Percentiles rank a stretch among this genome's conserved stretches.
phyloP scores from a whole-genome alignment of 768 basidiomycete genomes.

The Calvatia gigantea region DNA sequence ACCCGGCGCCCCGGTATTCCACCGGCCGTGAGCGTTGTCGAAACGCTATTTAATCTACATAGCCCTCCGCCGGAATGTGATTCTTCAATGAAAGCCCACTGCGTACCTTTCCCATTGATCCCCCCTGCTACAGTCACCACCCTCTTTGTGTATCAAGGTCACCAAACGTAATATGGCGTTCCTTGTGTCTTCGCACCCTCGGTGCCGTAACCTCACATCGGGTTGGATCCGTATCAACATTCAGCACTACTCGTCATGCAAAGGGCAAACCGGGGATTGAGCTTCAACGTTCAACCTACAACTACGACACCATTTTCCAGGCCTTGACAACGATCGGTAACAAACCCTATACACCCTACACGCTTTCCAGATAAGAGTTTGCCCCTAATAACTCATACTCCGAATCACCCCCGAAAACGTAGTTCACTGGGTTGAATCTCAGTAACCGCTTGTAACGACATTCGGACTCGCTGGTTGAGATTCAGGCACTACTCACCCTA shows the following conservation, averaged over 20 bases:
- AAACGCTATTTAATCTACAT: slow-evolving; percentile 61
- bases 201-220: slow-evolving; percentile 72
- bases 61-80: slow-evolving; percentile 37
- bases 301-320: slow-evolving; percentile 74
- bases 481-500: slow-evolving; percentile 69
- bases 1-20: slow-evolving; percentile 83
- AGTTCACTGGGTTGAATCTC: slow-evolving; percentile 72
- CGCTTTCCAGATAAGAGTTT: not conserved
- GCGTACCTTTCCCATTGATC: slow-evolving; percentile 61
- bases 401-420: slow-evolving; percentile 82
- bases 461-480: slow-evolving; percentile 77
- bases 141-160: slow-evolving; percentile 67
- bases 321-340: slow-evolving; percentile 79
- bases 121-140: slow-evolving; percentile 77
- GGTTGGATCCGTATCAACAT: slow-evolving; percentile 65
- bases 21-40: slow-evolving; percentile 61
- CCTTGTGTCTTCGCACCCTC: slow-evolving; percentile 82
- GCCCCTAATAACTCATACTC: slow-evolving; percentile 47
- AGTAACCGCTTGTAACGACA: slow-evolving; percentile 79
- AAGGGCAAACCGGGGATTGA: slow-evolving; percentile 19
- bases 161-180: slow-evolving; percentile 70
- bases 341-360: slow-evolving; percentile 55
- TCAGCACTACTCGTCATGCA: slow-evolving; percentile 43
- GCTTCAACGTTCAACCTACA: too few species aligned
- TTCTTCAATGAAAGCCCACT: slow-evolving; percentile 58